Evolutionary conservation across 2,329 filamentous ascomycete genomes (phyloP), one percentile per base, ranked within the genome.

Genomic region (Chalaropsis thielavioides): DNA sequence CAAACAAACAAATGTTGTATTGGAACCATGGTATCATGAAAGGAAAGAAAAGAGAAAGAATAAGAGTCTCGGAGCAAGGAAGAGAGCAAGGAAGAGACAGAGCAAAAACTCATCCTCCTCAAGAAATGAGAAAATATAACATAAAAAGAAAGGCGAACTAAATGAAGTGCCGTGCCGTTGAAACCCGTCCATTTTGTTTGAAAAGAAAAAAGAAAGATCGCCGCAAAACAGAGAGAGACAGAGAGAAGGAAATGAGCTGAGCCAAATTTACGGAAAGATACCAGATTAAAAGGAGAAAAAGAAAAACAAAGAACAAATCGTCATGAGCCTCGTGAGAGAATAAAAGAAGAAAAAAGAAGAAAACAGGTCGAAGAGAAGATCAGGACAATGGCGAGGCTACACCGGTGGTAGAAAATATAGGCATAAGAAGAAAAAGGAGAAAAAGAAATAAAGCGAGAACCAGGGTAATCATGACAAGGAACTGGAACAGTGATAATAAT

Each of bases 401-500:
- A 27, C 24, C 24, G 11, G 60, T 51, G 43, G 27, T 35, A 51
- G 27, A 62, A 58, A 58, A 35, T 58, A 58, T 58, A 35, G 31
- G 54, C 54, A 58, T 35, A 17, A 58, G 27, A 58, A 58, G 59
- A 61, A 19, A 56, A 58, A 54, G 17, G 54, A n/a, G 22, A 35
- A 59, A 15, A 38, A 22, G 51, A 54, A 54, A 61, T n/a, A 61
- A 8, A 44, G 43, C 19, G 62, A 63, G 24, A 64, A 6, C 40
- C 40, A 41, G 43, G 49, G 24, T 31, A 64, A 44, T 59, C 41
- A 64, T 49, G 56, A 59, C 54, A 59, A 60, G 24, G 31, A 64
- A 46, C 56, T 64, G 61, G 46, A 24, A 49, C 54, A 43, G 46
- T 43, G 51, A 62, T 58, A 58, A 63, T 43, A 66, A 51, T 49